Evolutionary conservation across 2,329 filamentous ascomycete genomes (phyloP).

Genomic region (Aspergillaceae sp.): DNA sequence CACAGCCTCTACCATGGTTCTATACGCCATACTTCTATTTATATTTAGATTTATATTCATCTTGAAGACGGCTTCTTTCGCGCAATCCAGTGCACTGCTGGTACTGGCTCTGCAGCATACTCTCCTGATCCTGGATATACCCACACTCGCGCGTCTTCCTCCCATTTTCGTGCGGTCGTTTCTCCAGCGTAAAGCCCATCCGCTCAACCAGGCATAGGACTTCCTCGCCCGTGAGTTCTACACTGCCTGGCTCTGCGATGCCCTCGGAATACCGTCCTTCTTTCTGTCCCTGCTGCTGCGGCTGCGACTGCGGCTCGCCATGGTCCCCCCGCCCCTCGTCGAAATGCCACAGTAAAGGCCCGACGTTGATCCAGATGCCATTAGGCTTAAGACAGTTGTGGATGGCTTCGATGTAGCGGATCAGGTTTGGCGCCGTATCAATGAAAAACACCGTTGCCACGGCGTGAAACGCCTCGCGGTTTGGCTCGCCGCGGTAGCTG

Average conservation of each 20-base stretch:
- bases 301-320: slow-evolving; percentile 7
- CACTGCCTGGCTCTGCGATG: slow-evolving; percentile 79
- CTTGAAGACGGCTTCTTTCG: slow-evolving; percentile 47
- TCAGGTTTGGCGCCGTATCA: slow-evolving; percentile 88
- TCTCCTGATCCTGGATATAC: slow-evolving; percentile 77
- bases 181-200: slow-evolving; percentile 68
- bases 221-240: slow-evolving; percentile 86
- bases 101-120: slow-evolving; percentile 81
- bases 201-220: slow-evolving; percentile 65
- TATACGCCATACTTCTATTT: not conserved
- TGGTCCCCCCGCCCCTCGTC: slow-evolving; percentile 45
- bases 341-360: slow-evolving; percentile 92
- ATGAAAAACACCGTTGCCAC: slow-evolving; percentile 92
- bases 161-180: slow-evolving; percentile 49
- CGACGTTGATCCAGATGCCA: slow-evolving; percentile 81
- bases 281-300: slow-evolving; percentile 13
- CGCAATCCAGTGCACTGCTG: slow-evolving; percentile 73
- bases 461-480: slow-evolving; percentile 61
- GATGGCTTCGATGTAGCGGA: slow-evolving; percentile 82
- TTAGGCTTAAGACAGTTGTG: slow-evolving; percentile 64
- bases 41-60: not conserved
- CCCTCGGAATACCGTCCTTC: slow-evolving; percentile 39
- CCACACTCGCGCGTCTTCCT: slow-evolving; percentile 37
- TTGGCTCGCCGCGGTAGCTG: slow-evolving; percentile 61
- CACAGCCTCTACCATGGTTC: not conserved